Base-by-base conservation (phyloP, 352 stramenopile genomes). In the Phytophthora pistaciae region DNA sequence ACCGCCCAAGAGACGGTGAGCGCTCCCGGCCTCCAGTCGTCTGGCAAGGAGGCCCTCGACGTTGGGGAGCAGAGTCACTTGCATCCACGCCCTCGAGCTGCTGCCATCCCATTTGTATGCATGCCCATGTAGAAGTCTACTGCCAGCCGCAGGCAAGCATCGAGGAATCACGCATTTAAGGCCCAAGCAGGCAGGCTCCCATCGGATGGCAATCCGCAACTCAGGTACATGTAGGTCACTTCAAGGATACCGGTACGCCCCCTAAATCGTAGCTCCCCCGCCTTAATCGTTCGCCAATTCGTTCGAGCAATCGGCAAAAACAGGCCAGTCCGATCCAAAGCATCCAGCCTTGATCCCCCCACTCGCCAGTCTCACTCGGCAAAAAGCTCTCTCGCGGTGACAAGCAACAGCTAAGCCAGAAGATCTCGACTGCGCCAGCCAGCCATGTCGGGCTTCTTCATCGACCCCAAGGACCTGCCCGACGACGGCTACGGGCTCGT, bases 391-490 rank as follows among this genome's bases (percentile, higher is more conserved):
- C 62, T 62, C 23, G 72, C 61, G 31, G 29, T 42, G 54, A 70
- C 71, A 79, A 74, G 55, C 55, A 20, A 6, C 5, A 11, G 48
- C 38, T 52, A 8, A 16, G n/a, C 40, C 23, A 54, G 50, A 42
- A 42, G 33, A 31, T 31, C 27, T 31, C 27, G 27, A 31, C 27
- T 31, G 6, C 27, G 29, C 29, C 11, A 6, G 9, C 33, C 25
- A 5, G 27, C 55, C 60, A 85, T 85, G 77, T 65, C 74, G 27
- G 63, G 68, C 68, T 56, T 83, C 31, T 98, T 98, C 79, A 97
- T 98, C 64, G 91, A 98, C 77, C 86, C 91, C 21, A 89, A 92
- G 61, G 82, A 88, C 21, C 83, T 98, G 33, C 88, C 92, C 33
- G 69, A 95, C 60, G 80, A 80, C 70, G 84, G 77, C 72, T 90